Conservation (phyloP, 257 asterid species). For the Nicotiana knightiana region DNA sequence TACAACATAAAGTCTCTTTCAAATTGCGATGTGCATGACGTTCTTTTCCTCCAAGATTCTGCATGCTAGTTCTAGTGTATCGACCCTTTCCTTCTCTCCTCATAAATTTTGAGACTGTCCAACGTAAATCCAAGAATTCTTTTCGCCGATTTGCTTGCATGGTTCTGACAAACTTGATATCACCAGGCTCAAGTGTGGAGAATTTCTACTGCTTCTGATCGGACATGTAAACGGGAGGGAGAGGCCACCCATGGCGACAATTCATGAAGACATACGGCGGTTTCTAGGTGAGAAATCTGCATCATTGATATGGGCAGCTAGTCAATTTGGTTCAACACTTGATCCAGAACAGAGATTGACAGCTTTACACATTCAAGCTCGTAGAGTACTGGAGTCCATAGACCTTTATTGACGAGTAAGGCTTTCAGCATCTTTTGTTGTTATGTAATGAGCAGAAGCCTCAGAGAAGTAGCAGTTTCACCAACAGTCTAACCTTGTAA, state of each 20-base stretch:
- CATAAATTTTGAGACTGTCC: neutral
- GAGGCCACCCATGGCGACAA: constrained; percentile 72
- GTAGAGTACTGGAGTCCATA: constrained; percentile 74
- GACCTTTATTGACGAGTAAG: constrained; percentile 52
- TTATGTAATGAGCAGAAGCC: neutral
- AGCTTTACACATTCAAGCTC: constrained; percentile 82
- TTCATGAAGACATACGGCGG: constrained; percentile 73
- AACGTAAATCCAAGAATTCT: neutral
- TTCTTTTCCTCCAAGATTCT: neutral
- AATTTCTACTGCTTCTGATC: constrained; percentile 78
- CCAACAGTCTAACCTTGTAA: neutral
- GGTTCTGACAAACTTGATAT: constrained; percentile 1
- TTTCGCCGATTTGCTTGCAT: neutral
- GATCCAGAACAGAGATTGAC: constrained; percentile 76
- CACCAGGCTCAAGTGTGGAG: constrained; percentile 88
- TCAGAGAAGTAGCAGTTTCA: neutral
- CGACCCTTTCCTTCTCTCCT: neutral
- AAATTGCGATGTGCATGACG: neutral
- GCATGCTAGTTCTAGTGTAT: neutral
- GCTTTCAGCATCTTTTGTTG: neutral
- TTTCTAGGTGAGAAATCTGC: constrained; percentile 85
- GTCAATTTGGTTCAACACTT: constrained; percentile 80
- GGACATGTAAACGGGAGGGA: constrained; percentile 87
- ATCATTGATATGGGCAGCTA: constrained; percentile 94
- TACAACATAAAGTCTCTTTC: neutral